Evolutionary conservation across 768 basidiomycete genomes (phyloP), one percentile per base, ranked within the genome.

Genomic region (Crucibulum laeve): DNA sequence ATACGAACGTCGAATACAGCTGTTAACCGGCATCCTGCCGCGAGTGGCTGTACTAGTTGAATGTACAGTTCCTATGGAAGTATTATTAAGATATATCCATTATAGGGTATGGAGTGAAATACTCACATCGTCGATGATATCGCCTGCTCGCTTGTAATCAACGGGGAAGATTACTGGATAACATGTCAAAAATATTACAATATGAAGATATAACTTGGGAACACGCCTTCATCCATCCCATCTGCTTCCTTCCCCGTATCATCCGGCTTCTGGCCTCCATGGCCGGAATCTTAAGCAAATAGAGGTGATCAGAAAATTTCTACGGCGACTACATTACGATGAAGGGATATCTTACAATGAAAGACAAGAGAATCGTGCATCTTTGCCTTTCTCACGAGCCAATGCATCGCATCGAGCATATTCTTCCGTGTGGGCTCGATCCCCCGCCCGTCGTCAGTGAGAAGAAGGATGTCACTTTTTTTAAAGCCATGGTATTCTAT

Each of bases 331-430:
- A n/a, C n/a, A n/a, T n/a, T n/a, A n/a, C n/a, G n/a, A n/a, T 18
- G 18, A 10, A 37, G 19, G 10, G 18, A 5, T n/a, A 10, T 10
- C 18, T 21, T 37, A 37, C 35, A 37, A 21, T 37, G 35, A 18
- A 37, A 37, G 35, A 37, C 14, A n/a, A 37, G 35, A 10, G 35
- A 37, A 18, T 37, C 35, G 18, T 37, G n/a, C 35, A n/a, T 37
- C 10, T 18, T n/a, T 4, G 35, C 35, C 14, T 18, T 37, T 14
- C 35, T 11, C n/a, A 37, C 35, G 35, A 37, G 35, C 35, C 35
- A 37, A 21, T 37, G 11, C 19, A 37, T n/a, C 35, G 35, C 35
- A 21, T 37, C 35, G 13, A 37, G 19, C n/a, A 37, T 37, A 10
- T 3, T 37, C 35, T 37, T 37, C 13, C 35, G 35, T n/a, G 35